Percentiles rank a stretch among this genome's conserved stretches.
Conservation (phyloP, 1,284 basidiomycete genomes). For the Tetrapyrgos nigripes region DNA sequence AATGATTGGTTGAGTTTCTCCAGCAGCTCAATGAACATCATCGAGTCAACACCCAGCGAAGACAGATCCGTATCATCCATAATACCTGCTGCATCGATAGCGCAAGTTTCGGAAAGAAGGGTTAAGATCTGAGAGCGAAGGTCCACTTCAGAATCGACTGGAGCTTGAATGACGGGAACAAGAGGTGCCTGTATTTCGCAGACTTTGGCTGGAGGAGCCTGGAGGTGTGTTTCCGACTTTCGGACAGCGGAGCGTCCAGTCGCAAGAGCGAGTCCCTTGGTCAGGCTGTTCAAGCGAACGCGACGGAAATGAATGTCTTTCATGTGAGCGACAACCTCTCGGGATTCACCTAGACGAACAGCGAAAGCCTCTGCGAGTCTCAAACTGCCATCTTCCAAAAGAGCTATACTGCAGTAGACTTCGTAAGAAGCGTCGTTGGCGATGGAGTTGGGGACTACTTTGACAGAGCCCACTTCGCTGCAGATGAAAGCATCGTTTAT, state of each 20-base stretch:
- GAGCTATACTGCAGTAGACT: constrained; percentile 56
- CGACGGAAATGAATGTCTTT: constrained; percentile 64
- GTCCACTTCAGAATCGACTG: constrained; percentile 2
- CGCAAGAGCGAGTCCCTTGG: constrained; percentile 47
- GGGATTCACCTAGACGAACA: constrained; percentile 39
- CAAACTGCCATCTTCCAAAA: constrained; percentile 46
- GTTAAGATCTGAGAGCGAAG: constrained; percentile 25
- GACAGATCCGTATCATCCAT: constrained; percentile 43
- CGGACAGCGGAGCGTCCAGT: constrained; percentile 24
- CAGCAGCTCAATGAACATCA: constrained; percentile 61
- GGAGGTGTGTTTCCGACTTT: no score
- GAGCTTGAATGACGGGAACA: background rate
- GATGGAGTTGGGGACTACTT: constrained; percentile 48
- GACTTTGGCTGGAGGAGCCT: no score
- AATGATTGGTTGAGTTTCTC: constrained; percentile 42
- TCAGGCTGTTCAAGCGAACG: constrained; percentile 54
- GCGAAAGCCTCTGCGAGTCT: constrained; percentile 59
- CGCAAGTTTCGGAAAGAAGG: constrained; percentile 52
- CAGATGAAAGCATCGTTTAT: constrained; percentile 68
- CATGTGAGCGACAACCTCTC: constrained; percentile 56
- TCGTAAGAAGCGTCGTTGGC: constrained; percentile 50
- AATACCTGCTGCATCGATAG: constrained; percentile 36
- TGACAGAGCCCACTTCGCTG: constrained; percentile 54
- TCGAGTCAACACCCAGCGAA: constrained; percentile 59
- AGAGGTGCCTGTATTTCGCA: background rate